phyloP scores from a whole-genome alignment of 768 basidiomycete genomes.

The Hericium erinaceus region DNA sequence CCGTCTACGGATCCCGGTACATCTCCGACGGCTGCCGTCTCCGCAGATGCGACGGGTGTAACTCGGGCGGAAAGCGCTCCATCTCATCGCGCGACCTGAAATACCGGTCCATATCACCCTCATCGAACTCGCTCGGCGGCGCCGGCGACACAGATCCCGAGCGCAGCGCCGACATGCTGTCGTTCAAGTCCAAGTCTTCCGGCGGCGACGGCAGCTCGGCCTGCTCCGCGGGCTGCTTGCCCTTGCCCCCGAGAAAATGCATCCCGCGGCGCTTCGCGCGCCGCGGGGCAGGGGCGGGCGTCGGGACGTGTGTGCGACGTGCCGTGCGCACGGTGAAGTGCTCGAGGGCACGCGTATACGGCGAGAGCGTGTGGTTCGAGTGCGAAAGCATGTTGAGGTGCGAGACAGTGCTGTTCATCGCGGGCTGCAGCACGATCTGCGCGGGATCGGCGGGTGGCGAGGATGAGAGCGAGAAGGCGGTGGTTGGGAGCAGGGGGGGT shows the following conservation, averaged over 20 bases:
- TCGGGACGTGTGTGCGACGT: constrained; percentile 40
- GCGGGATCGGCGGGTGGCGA: constrained; percentile 31
- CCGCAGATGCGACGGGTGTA: neutral
- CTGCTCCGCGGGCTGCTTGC: constrained; percentile 16
- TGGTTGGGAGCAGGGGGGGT: constrained; percentile 14
- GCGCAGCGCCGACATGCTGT: neutral
- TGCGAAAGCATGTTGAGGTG: constrained; percentile 80
- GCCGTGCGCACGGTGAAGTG: constrained; percentile 91
- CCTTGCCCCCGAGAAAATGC: constrained; percentile 42
- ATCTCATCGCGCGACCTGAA: constrained; percentile 37
- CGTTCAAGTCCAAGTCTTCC: constrained; percentile 9
- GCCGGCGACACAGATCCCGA: constrained; percentile 8
- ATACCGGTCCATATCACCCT: constrained; percentile 66
- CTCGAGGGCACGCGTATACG: constrained; percentile 82
- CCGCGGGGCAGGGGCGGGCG: constrained; percentile 42
- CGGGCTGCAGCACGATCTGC: constrained; percentile 56
- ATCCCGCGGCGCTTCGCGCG: constrained; percentile 69
- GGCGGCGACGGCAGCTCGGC: constrained; percentile 1
- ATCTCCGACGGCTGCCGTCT: neutral
- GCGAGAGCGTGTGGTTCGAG: constrained; percentile 90
- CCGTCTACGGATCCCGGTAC: too few species aligned
- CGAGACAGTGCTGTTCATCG: constrained; percentile 64
- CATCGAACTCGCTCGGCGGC: constrained; percentile 48
- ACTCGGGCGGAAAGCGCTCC: neutral
- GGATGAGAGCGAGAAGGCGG: constrained; percentile 25